Evolutionary conservation across 345 rosid species (phyloP), one percentile per base, ranked within the genome.

Genomic region (Populus deltoides): DNA sequence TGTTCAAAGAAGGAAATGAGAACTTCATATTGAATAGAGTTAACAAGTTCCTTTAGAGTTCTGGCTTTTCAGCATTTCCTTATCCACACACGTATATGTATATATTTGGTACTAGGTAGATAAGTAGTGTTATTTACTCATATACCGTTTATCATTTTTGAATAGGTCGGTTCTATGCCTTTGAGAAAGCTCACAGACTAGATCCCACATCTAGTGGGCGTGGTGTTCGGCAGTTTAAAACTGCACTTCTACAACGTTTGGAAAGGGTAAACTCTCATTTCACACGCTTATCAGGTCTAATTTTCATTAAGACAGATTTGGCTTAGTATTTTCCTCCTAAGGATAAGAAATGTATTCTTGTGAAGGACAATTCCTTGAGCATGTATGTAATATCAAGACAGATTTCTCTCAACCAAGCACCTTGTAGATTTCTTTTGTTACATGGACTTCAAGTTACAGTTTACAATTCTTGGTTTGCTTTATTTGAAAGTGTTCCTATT

Each of bases 161-260:
- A 70, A 79, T 77, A 96, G 99, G 99, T 76, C 97, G 99, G 72
- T 96, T 94, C 78, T 96, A 96, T 86, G 98, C 99, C 31, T 96
- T 94, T 75, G 97, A 92, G 88, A 93, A 94, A 85, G 98, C 99
- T 80, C 99, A 94, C 68, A 90, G 91, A 81, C 63, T 96, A 89
- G 99, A 96, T 85, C 97, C 99, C 38, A 96, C 89, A 45, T 96
- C 99, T 17, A 91, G 97, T 81, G 98, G 99, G 77, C 89, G 99
- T 66, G 99, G 99, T 75, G 99, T 96, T 84, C 94, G 99, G n/a
- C 99, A 96, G 75, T 96, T 97, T 81, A 97, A 97, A 88, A 97
- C 98, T 77, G 97, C 99, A 20, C 98, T 97, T 20, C 92, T 97
- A 75, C 99, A 97, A 77, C 99, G 97, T 76, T 95, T 97, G 63